These are phyloP conservation scores for Lactifluus piperatus DNA, from an alignment of 768 basidiomycete species.

Conservation along the genomic window DNA sequence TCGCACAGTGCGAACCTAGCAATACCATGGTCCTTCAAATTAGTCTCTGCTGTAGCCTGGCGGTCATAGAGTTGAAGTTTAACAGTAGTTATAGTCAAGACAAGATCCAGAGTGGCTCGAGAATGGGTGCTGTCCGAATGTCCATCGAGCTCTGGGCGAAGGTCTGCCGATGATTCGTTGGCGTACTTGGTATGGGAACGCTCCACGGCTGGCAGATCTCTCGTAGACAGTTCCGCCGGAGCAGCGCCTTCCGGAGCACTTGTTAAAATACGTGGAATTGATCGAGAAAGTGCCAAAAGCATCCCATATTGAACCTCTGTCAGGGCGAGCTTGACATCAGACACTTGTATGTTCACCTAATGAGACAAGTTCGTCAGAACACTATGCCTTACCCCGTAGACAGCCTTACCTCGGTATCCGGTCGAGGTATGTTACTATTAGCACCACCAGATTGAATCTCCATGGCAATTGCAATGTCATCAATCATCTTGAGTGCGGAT, in stretches of 20 bases:
- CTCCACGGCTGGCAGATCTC: conserved; percentile 11
- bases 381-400: neutral
- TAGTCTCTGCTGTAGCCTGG: conserved; percentile 44
- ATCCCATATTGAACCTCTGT: conserved; percentile 79
- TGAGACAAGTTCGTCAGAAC: neutral
- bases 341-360: conserved; percentile 65
- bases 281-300: conserved; percentile 53
- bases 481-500: conserved; percentile 75
- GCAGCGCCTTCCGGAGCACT: conserved; percentile 36
- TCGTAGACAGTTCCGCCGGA: conserved; percentile 24
- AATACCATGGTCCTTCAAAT: conserved; percentile 72
- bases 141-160: conserved; percentile 54
- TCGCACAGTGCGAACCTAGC: conserved; percentile 77
- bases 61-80: conserved; percentile 82
- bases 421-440: conserved; percentile 44
- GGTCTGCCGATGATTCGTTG: conserved; percentile 23
- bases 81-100: conserved; percentile 60
- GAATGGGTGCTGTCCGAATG: conserved; percentile 25
- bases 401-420: conserved; percentile 63
- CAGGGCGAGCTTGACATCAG: conserved; percentile 75
- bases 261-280: conserved; percentile 60
- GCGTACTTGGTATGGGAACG: conserved; percentile 16
- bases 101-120: conserved; percentile 66
- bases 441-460: conserved; percentile 56
- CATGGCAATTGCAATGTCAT: conserved; percentile 73